Evolutionary conservation across 139 green algal species (phyloP).

Genomic region (Yamagishiella unicocca): DNA sequence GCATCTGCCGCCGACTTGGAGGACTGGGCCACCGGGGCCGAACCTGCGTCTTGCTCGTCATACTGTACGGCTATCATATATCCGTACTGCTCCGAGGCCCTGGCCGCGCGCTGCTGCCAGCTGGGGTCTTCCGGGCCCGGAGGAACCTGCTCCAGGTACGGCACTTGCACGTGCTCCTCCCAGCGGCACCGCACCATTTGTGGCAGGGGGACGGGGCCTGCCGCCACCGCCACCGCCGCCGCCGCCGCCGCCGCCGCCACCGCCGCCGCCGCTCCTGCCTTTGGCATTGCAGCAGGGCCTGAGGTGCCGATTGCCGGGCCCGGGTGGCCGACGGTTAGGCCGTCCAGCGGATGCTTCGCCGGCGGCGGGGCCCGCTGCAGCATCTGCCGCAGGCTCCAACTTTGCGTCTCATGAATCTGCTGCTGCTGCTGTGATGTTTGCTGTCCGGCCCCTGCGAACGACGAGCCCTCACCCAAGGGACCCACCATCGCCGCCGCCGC

Average conservation of each 20-base stretch:
- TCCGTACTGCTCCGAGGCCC: background rate
- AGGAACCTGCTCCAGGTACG: constrained; percentile 8
- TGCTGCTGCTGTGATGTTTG: constrained; percentile 15
- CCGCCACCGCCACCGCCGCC: background rate
- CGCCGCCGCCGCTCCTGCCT: background rate
- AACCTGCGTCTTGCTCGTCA: background rate
- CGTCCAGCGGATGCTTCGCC: background rate
- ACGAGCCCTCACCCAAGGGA: no score
- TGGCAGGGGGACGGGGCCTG: background rate
- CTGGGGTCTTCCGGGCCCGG: background rate
- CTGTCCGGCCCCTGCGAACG: no score
- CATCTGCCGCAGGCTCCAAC: background rate
- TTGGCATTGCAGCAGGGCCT: no score
- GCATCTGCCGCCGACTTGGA: background rate
- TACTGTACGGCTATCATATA: constrained; percentile 35
- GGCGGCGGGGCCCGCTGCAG: background rate
- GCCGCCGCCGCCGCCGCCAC: background rate
- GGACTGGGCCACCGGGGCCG: background rate
- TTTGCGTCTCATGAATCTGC: background rate
- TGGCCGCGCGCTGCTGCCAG: constrained; percentile 13
- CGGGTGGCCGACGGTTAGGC: background rate
- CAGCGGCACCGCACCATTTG: constrained; percentile 43
- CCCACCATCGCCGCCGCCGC: background rate
- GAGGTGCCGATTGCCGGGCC: no score
- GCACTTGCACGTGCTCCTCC: constrained; percentile 6